A percentile compares a stretch with the other conserved stretches of the same genome.
Conservation (phyloP, 768 basidiomycete genomes). For the Sistotremastrum suecicum region DNA sequence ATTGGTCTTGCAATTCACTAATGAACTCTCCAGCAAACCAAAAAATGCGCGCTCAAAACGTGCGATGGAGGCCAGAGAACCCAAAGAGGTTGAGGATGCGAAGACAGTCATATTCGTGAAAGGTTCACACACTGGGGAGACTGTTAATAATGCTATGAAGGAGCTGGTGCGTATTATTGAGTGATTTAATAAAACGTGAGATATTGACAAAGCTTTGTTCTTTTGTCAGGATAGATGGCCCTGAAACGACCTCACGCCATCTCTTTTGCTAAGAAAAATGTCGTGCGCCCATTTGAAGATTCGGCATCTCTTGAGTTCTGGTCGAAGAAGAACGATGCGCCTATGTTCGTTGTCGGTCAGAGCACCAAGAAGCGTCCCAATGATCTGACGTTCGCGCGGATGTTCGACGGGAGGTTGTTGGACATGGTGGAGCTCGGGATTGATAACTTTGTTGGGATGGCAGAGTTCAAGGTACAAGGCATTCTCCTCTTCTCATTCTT, state of each 20-base stretch:
- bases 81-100: slow-evolving; percentile 81
- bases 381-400: slow-evolving; percentile 71
- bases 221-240: slow-evolving; percentile 48
- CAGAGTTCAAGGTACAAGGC: slow-evolving; percentile 63
- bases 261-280: slow-evolving; percentile 89
- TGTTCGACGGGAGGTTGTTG: slow-evolving; percentile 72
- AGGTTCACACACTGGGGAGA: slow-evolving; percentile 75
- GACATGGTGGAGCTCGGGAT: slow-evolving; percentile 96
- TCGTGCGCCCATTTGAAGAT: slow-evolving; percentile 82
- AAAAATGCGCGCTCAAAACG: slow-evolving; percentile 94
- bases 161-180: slow-evolving; percentile 53
- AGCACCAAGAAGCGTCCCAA: slow-evolving; percentile 92
- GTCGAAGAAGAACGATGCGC: slow-evolving; percentile 87
- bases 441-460: slow-evolving; percentile 65
- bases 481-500: not conserved
- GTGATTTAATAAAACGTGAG: not conserved
- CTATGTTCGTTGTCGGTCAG: slow-evolving; percentile 79
- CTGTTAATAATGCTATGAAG: slow-evolving; percentile 67
- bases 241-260: slow-evolving; percentile 86
- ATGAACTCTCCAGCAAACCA: slow-evolving; percentile 46
- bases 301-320: slow-evolving; percentile 80
- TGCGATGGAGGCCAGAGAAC: slow-evolving; percentile 69
- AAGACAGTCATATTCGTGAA: slow-evolving; percentile 84
- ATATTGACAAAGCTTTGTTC: not conserved
- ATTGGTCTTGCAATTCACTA: not conserved